These are phyloP conservation scores for Penicillium sp. DNA, from an alignment of 2,329 filamentous ascomycete species.

Conservation along the genomic window DNA sequence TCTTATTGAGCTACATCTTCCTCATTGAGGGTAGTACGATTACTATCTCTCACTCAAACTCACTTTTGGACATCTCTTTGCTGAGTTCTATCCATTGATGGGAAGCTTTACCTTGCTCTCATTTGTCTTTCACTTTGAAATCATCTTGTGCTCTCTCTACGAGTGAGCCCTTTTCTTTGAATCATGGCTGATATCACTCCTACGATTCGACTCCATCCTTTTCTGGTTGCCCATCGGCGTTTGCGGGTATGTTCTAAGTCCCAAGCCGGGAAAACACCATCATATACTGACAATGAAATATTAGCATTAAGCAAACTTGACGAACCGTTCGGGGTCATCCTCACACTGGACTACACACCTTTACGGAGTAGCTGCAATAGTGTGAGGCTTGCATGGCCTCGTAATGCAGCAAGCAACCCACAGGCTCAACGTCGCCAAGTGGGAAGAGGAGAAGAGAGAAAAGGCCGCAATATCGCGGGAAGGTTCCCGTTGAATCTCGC, in stretches of 20 bases:
- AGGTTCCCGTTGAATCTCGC: too few species aligned
- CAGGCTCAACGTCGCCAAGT: not conserved
- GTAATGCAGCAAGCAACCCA: not conserved
- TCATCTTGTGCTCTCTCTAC: too few species aligned
- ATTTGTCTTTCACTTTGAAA: too few species aligned
- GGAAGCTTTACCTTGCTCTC: too few species aligned
- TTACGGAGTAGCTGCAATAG: not conserved
- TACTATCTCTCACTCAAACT: too few species aligned
- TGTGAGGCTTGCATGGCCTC: not conserved
- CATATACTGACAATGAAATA: not conserved
- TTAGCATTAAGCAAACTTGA: not conserved
- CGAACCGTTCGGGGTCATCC: not conserved
- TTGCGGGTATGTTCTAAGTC: not conserved
- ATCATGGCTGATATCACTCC: too few species aligned
- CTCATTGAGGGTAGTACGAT: too few species aligned
- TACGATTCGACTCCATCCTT: not conserved
- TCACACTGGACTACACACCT: not conserved
- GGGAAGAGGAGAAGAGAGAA: not conserved
- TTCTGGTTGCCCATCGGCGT: not conserved
- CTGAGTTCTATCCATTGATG: too few species aligned
- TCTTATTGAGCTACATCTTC: too few species aligned
- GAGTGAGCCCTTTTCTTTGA: too few species aligned
- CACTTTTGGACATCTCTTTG: too few species aligned
- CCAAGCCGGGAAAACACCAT: not conserved
- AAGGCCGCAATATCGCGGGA: not conserved